Conservation (phyloP, 1,284 basidiomycete species). For the Irpex lacteus region DNA sequence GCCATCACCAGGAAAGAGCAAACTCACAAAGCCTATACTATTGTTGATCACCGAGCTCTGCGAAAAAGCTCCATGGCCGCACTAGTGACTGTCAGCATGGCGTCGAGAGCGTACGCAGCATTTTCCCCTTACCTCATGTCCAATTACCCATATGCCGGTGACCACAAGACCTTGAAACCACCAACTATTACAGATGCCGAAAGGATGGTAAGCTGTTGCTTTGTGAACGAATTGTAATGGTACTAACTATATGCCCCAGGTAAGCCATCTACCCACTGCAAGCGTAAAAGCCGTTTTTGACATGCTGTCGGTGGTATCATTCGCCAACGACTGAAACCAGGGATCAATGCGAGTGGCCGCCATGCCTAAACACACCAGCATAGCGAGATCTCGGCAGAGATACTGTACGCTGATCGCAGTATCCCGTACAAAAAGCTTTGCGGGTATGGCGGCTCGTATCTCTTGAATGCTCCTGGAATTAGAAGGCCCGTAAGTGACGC, state of each 20-base stretch:
- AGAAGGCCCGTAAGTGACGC: neutral
- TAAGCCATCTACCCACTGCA: constrained; percentile 37
- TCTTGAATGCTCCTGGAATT: constrained; percentile 40
- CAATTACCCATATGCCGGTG: constrained; percentile 63
- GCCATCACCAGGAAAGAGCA: neutral
- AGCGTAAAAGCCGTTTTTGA: neutral
- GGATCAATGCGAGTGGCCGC: constrained; percentile 47
- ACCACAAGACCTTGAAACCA: constrained; percentile 62
- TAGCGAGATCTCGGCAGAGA: constrained; percentile 40
- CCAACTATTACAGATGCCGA: constrained; percentile 37
- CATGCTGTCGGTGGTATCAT: neutral
- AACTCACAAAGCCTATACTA: constrained; percentile 24
- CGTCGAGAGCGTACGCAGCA: neutral
- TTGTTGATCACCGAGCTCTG: constrained; percentile 23
- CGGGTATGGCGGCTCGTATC: constrained; percentile 52
- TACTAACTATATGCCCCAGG: constrained; percentile 36
- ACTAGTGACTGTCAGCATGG: constrained; percentile 17
- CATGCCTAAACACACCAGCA: constrained; percentile 44
- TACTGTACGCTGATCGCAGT: constrained; percentile 24
- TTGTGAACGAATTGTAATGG: neutral
- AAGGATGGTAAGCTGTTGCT: neutral
- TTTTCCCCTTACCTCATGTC: constrained; percentile 45
- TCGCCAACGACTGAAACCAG: constrained; percentile 9
- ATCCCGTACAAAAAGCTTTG: constrained; percentile 33
- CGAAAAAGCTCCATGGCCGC: constrained; percentile 31